Evolutionary conservation across 805 yeast species (phyloP).

Genomic region (Saturnispora zaruensis): DNA sequence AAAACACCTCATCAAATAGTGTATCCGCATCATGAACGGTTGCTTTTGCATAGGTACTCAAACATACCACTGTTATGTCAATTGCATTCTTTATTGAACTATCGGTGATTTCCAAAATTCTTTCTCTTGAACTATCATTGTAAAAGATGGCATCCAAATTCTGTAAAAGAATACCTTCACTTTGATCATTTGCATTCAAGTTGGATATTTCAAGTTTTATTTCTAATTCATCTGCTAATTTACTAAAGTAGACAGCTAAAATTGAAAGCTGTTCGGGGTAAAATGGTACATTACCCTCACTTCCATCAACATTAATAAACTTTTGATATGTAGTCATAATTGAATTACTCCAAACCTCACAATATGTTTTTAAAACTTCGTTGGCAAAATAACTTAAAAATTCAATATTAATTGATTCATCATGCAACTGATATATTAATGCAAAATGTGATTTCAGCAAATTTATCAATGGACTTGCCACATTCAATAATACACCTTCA

Average conservation of each 20-base stretch:
- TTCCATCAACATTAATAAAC: neutral
- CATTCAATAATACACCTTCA: neutral
- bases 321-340: conserved; percentile 7
- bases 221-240: conserved; percentile 9
- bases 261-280: conserved; percentile 8
- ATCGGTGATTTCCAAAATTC: conserved; percentile 3
- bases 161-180: neutral
- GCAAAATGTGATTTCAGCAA: conserved; percentile 7
- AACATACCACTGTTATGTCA: conserved; percentile 7
- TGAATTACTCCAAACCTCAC: conserved; percentile 4
- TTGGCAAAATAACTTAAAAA: conserved; percentile 7
- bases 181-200: neutral
- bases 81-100: conserved; percentile 5
- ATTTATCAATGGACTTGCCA: conserved; percentile 2
- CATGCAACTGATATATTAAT: conserved; percentile 6
- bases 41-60: conserved; percentile 6
- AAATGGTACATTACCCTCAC: neutral
- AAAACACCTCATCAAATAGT: conserved; percentile 27
- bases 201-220: conserved; percentile 2
- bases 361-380: conserved; percentile 6
- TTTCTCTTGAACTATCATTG: neutral
- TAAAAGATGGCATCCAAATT: conserved; percentile 1
- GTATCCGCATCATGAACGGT: conserved; percentile 9
- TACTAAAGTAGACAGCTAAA: conserved; percentile 7
- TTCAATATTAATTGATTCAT: conserved; percentile 6